Evolutionary conservation across 768 basidiomycete genomes (phyloP).

Genomic region (Rhizopogon vinicolor): DNA sequence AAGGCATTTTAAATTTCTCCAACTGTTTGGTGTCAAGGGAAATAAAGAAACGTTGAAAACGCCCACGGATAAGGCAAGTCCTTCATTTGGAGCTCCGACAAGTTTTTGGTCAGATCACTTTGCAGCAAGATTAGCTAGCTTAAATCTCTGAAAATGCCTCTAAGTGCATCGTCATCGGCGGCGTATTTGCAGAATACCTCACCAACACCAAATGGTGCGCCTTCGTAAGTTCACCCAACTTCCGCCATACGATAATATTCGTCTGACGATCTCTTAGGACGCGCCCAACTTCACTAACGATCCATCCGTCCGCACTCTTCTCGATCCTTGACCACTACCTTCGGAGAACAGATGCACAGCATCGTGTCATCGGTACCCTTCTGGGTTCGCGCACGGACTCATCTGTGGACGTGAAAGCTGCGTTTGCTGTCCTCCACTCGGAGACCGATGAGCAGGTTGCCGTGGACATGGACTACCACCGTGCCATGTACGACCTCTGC

Average conservation of each 20-base stretch:
- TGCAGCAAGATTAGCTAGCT: neutral
- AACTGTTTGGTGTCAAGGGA: conserved; percentile 1
- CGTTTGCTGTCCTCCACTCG: conserved; percentile 90
- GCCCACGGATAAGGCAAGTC: conserved; percentile 1
- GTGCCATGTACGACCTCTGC: conserved; percentile 87
- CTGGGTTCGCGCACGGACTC: conserved; percentile 74
- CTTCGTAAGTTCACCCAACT: conserved; percentile 27
- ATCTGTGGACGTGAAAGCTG: conserved; percentile 72
- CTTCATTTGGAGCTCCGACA: conserved; percentile 28
- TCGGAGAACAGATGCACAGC: conserved; percentile 74
- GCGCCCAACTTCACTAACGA: conserved; percentile 66
- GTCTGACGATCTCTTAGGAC: conserved; percentile 38
- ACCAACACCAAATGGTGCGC: conserved; percentile 23
- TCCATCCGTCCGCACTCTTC: conserved; percentile 91
- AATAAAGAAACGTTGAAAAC: neutral
- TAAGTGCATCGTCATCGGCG: conserved; percentile 44
- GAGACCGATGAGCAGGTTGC: conserved; percentile 92
- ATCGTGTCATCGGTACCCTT: conserved; percentile 92
- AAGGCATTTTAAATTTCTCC: conserved; percentile 54
- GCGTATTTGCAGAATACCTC: conserved; percentile 33
- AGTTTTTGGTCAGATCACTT: conserved; percentile 8
- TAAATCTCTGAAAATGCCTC: conserved; percentile 35
- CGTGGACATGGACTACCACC: conserved; percentile 95
- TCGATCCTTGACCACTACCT: conserved; percentile 97
- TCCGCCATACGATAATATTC: neutral